Base-by-base conservation (phyloP, 2,329 filamentous ascomycete species). In the Penicillium sp. region DNA sequence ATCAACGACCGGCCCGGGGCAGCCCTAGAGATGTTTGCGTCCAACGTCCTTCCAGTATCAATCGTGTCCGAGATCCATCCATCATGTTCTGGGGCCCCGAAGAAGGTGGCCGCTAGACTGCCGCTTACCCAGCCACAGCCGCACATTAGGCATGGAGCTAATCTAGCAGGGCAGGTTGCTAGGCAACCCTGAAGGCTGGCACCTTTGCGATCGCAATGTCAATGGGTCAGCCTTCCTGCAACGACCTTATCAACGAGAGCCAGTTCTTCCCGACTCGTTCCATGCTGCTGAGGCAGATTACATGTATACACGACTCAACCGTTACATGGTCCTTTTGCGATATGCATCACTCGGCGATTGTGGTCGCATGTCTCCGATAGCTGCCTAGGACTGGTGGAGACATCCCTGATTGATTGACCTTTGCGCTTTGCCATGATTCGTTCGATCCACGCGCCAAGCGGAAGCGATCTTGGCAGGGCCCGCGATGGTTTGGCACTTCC, bases 381-480 rank as follows among this genome's bases (percentile, higher is more conserved):
- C 24, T 35, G 22, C n/a, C 44, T 14, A 18, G 16, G 27, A 49
- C 31, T 35, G 18, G 44, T 49, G 46, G 46, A 14, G n/a, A 31
- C 31, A 9, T 11, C 13, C 6, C 24, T 46, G 43, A 9, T 27
- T 27, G 31, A 49, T 49, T 35, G 27, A 24, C 22, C 27, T 19
- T 11, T 9, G 7, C 16, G 10, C n/a, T 5, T 22, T 35, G n/a
- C 31, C 4, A 49, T 49, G 14, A 46, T 35, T 33, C 27, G 46
- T n/a, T n/a, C 35, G n/a, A 53, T 54, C 24, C 14, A 7, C 18
- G 27, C 37, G 27, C 37, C 51, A 36, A 36, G 51, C 37, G n/a
- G 39, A 35, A n/a, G 27, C 13, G 52, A 47, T 33, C 53, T 55
- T 55, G 53, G 53, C 53, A 55, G 44, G 44, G 33, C 40, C 52